These are phyloP conservation scores for Solanum ahanhuiri DNA, from an alignment of 257 asterid genomes.

Conservation along the genomic window DNA sequence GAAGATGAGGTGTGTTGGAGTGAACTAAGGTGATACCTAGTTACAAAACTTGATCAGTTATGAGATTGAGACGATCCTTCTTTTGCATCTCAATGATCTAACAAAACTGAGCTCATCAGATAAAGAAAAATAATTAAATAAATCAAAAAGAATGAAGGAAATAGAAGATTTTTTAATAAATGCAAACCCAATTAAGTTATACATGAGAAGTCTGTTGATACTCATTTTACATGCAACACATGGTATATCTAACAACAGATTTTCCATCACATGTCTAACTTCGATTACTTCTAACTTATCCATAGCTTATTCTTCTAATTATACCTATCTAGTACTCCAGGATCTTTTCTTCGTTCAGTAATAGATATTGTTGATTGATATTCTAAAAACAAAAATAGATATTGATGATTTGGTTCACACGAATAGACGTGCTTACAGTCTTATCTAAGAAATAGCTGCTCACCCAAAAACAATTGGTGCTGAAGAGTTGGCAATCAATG, in stretches of 20 bases:
- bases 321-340: neutral
- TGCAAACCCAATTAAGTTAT: neutral
- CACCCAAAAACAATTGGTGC: slow-evolving; percentile 89
- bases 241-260: neutral
- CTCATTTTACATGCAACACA: neutral
- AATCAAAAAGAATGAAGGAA: neutral
- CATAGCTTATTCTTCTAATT: neutral
- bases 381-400: neutral
- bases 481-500: slow-evolving; percentile 65
- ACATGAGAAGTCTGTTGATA: neutral
- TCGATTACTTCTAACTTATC: neutral
- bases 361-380: neutral
- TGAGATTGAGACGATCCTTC: neutral
- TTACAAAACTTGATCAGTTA: neutral
- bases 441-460: slow-evolving; percentile 7
- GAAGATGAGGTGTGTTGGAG: neutral
- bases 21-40: neutral
- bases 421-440: neutral
- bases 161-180: neutral
- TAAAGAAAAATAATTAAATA: neutral
- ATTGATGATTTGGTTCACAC: neutral
- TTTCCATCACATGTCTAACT: neutral
- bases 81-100: neutral
- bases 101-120: neutral
- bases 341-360: neutral